A percentile compares a stretch with the other conserved stretches of the same genome.
Conservation (phyloP, 2,329 filamentous ascomycete genomes). For the Neopestalotiopsis sp. region DNA sequence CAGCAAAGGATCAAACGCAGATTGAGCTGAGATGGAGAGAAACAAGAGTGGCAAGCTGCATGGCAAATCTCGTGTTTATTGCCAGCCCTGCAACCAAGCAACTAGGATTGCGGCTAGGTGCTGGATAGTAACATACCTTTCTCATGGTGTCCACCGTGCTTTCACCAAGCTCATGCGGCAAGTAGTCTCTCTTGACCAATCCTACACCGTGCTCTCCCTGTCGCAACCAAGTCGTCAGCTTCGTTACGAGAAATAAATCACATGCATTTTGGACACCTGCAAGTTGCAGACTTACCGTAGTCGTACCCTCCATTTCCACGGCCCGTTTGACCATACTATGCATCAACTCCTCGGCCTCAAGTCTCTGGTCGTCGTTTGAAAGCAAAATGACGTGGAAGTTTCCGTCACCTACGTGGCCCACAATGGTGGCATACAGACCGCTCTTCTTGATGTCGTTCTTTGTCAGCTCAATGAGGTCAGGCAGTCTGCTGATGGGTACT, state of each 20-base stretch:
- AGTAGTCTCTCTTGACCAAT: constrained; percentile 83
- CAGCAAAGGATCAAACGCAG: constrained; percentile 3
- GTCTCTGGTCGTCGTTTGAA: constrained; percentile 70
- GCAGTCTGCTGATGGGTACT: constrained; percentile 76
- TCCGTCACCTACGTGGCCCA: constrained; percentile 77
- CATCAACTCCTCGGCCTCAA: constrained; percentile 72
- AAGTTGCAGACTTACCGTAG: constrained; percentile 58
- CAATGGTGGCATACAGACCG: constrained; percentile 66
- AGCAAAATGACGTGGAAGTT: constrained; percentile 75
- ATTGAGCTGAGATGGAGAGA: constrained; percentile 8
- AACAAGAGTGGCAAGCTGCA: neutral
- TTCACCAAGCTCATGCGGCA: constrained; percentile 77
- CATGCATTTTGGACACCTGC: constrained; percentile 11
- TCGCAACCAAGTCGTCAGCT: constrained; percentile 10
- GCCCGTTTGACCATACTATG: constrained; percentile 87
- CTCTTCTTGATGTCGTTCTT: constrained; percentile 64
- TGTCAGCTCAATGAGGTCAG: constrained; percentile 79
- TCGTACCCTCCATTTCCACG: constrained; percentile 84
- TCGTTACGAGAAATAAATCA: constrained; percentile 6
- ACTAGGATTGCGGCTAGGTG: neutral
- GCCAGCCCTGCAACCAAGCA: neutral
- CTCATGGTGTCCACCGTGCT: constrained; percentile 82
- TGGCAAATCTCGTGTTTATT: neutral
- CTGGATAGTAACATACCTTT: constrained; percentile 58
- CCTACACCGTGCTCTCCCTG: constrained; percentile 84